Percentiles rank a stretch among this genome's conserved stretches.
phyloP scores from a whole-genome alignment of 164 flowering plant species.

The Macadamia integrifolia region DNA sequence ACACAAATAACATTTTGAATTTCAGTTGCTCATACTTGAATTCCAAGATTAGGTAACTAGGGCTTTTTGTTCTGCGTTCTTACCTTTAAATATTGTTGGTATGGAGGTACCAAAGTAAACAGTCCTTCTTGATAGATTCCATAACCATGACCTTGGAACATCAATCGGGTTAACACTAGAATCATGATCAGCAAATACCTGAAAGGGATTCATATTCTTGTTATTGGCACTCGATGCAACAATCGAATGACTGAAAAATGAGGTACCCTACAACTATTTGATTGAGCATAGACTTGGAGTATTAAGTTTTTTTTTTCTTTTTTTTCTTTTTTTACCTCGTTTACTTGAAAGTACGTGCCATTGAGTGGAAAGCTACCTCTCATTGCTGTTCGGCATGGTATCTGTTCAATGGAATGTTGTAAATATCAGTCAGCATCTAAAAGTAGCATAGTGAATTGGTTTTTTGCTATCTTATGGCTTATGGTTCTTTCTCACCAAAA shows the following conservation, averaged over 20 bases:
- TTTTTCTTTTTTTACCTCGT: conserved; percentile 55
- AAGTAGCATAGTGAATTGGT: neutral
- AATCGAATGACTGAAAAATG: neutral
- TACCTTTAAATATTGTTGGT: conserved; percentile 88
- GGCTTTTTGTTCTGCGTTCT: neutral
- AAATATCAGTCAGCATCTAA: conserved; percentile 5
- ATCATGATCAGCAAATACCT: conserved; percentile 96
- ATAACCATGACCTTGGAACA: conserved; percentile 73
- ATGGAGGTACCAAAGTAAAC: conserved; percentile 88
- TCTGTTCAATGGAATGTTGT: conserved; percentile 36
- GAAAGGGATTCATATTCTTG: conserved; percentile 15
- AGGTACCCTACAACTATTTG: neutral
- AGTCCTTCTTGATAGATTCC: conserved; percentile 79
- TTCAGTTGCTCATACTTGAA: neutral
- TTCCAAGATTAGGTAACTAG: neutral
- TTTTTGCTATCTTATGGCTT: neutral
- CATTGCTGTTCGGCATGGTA: conserved; percentile 91
- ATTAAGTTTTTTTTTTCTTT: neutral
- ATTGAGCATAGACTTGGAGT: neutral
- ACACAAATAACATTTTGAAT: conserved; percentile 7
- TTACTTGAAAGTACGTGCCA: conserved; percentile 98
- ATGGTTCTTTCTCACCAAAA: conserved; percentile 44
- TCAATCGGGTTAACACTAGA: conserved; percentile 75
- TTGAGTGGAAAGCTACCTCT: conserved; percentile 93
- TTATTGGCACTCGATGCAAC: neutral